Conservation (phyloP, 2,329 filamentous ascomycete species). For the Colletotrichum sp. region DNA sequence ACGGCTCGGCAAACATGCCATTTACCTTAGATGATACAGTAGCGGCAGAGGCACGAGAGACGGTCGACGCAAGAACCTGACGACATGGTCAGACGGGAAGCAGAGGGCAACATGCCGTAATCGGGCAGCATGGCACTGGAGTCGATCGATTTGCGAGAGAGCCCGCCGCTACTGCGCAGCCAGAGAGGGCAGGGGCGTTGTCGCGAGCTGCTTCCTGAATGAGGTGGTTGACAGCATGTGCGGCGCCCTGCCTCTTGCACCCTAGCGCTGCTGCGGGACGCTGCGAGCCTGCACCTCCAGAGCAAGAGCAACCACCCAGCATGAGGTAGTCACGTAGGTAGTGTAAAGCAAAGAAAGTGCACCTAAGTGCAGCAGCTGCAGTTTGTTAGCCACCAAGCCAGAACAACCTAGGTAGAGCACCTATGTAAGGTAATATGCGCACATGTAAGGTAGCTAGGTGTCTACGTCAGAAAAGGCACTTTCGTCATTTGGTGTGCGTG, state of each 20-base stretch:
- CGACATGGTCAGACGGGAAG: neutral
- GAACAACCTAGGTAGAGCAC: neutral
- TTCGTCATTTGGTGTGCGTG: neutral
- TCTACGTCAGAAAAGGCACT: neutral
- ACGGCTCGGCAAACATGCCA: neutral
- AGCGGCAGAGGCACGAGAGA: neutral
- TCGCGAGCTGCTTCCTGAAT: neutral
- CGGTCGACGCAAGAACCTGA: neutral
- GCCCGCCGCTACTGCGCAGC: neutral
- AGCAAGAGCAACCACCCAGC: neutral
- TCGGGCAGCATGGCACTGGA: neutral
- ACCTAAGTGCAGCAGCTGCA: neutral
- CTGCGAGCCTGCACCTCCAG: slow-evolving; percentile 1
- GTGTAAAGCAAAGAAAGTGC: neutral
- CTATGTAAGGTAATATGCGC: neutral
- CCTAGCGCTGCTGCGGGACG: slow-evolving; percentile 16
- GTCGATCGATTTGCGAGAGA: slow-evolving; percentile 12
- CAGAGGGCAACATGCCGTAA: neutral
- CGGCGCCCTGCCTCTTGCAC: slow-evolving; percentile 4
- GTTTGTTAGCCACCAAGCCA: neutral
- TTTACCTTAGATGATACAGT: slow-evolving; percentile 6
- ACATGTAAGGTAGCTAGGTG: neutral
- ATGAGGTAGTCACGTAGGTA: neutral
- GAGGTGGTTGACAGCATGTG: neutral
- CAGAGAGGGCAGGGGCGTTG: slow-evolving; percentile 8